phyloP scores from a whole-genome alignment of 2,329 filamentous ascomycete genomes.

The Pseudofabraea citricarpa region DNA sequence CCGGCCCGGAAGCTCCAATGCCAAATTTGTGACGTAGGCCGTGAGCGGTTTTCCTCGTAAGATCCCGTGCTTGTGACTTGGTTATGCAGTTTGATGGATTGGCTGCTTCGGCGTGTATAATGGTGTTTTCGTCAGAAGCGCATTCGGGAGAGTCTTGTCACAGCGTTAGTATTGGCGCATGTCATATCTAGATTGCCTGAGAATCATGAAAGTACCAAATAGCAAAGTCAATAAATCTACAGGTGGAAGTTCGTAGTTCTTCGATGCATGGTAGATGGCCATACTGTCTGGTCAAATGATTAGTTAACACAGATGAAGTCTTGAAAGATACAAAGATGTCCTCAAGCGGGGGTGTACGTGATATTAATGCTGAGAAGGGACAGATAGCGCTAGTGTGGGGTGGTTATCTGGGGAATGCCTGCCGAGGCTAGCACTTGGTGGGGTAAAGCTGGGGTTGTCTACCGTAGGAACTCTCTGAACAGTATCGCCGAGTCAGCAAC shows the following conservation, averaged over 20 bases:
- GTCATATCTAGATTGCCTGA: too few species aligned
- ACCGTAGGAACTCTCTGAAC: too few species aligned
- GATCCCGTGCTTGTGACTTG: conserved; percentile 41
- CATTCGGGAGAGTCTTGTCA: conserved; percentile 31
- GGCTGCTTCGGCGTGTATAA: conserved; percentile 52
- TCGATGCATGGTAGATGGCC: not conserved
- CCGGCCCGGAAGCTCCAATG: conserved; percentile 43
- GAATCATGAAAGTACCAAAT: not conserved
- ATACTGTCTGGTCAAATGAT: too few species aligned
- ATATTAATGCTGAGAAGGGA: too few species aligned
- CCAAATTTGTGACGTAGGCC: conserved; percentile 49
- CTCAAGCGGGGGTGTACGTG: too few species aligned
- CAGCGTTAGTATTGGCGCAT: not conserved
- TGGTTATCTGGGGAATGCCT: too few species aligned
- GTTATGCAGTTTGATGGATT: conserved; percentile 49
- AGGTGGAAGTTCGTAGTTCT: not conserved
- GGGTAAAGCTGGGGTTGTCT: too few species aligned
- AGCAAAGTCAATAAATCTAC: conserved; percentile 1
- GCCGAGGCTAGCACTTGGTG: too few species aligned
- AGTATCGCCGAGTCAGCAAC: too few species aligned
- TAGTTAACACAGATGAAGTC: too few species aligned
- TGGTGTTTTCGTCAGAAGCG: conserved; percentile 38
- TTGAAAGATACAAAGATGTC: too few species aligned
- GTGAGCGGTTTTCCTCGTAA: conserved; percentile 48
- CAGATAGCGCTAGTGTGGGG: too few species aligned